Evolutionary conservation across 2,329 filamentous ascomycete species (phyloP), one percentile per base, ranked within the genome.

Genomic region (Colletotrichum spinosum): DNA sequence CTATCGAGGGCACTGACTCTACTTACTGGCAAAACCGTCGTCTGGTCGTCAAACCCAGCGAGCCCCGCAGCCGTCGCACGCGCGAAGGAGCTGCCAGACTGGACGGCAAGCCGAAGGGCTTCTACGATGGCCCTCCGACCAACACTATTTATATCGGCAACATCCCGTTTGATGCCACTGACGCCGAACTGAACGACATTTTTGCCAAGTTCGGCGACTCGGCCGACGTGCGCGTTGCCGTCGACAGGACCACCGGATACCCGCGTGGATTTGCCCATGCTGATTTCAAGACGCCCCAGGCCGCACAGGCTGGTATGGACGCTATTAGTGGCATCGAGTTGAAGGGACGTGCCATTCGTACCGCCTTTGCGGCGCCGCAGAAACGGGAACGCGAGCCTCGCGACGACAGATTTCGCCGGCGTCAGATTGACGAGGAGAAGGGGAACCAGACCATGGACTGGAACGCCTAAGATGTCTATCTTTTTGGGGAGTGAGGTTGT

Each of bases 261-360:
- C 91, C 92, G 42, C 86, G 92, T 75, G 94, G 94, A 67, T 97
- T 96, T 75, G 92, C 90, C 17, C 93, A 97, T 75, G 91, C 90
- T 53, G 92, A 97, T 74, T 97, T 97, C 76, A 73, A 85, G 48
- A 87, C 92, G 70, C 75, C 89, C 44, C 84, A 88, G 68, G 88
- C 87, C 67, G 92, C 93, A n/a, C 72, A 79, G 59, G 81, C 80
- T 67, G 93, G 87, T 0, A 81, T 81, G 71, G 84, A 88, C 59
- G 69, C 81, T 12, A 80, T 97, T 44, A 2, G 76, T 56, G 77
- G 79, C 25, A 86, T 87, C 76, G 76, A 81, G 52, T 79, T 94
- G n/a, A 90, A 90, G 71, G 90, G 89, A 46, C 86, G 93, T 60
- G 73, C 76, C 57, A 79, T 97, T 69, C 85, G 84, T 61, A 70